Base-by-base conservation (phyloP, 768 basidiomycete genomes). In the Podaxis sp. region DNA sequence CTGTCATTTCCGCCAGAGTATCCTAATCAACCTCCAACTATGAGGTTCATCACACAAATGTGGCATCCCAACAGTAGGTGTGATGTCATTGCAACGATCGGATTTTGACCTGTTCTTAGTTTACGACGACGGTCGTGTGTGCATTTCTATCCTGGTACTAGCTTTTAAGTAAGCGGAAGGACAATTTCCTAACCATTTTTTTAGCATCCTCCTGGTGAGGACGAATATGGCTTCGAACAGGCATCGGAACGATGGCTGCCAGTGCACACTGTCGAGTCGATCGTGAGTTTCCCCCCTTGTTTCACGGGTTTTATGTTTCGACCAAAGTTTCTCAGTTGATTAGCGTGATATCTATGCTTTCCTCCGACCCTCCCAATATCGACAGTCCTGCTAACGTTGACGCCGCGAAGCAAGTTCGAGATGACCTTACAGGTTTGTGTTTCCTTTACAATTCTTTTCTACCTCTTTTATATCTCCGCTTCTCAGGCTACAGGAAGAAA, bases 191-290 rank as follows among this genome's bases (percentile, higher is more conserved):
- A 67, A 58, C 26, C 36, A 48, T 36, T 33, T 66, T 66, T 19
- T 68, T 67, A 97, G 94, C 96, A 99, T 71, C 87, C 92, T 39
- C 96, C 96, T 0, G 96, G 95, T 36, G 93, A 96, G 42, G 96
- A 99, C 75, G 92, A 98, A 73, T 98, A 92, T 68, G 92, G 96
- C 11, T 98, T 96, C 70, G 97, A 99, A 74, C 93, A 96, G 69
- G 95, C 97, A 1, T 90, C 93, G 49, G 97, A 99, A 78, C 80
- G 97, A 65, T 99, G 97, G 97, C 80, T 96, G 81, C 97, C 97
- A 3, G 95, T 99, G 52, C 97, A 99, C 73, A 92, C 92, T 0
- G 90, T 98, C 38, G 95, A 99, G 79, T 94, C 95, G 4, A 99
- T 99, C 66, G 96, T 98, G 68, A 72, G 82, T 72, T 11, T 7